Percentiles rank a stretch among this genome's conserved stretches.
These are phyloP conservation scores for Solanum etuberosum DNA, from an alignment of 257 asterid genomes.

Conservation along the genomic window DNA sequence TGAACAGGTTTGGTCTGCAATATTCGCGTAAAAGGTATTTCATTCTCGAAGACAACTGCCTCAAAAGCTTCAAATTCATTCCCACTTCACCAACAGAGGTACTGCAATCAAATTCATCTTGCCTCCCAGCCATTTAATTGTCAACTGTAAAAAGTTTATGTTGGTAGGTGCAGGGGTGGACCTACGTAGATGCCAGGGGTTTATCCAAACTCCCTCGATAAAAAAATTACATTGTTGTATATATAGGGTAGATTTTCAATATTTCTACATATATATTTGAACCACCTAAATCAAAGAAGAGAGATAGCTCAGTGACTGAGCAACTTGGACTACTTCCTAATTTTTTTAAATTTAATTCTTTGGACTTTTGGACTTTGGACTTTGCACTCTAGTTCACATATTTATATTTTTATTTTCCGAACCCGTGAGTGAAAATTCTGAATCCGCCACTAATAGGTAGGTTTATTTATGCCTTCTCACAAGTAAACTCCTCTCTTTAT, in stretches of 20 bases:
- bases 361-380: not conserved
- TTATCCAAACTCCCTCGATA: not conserved
- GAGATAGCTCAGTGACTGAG: not conserved
- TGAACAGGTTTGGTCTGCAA: conserved; percentile 65
- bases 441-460: not conserved
- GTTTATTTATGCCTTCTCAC: not conserved
- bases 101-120: not conserved
- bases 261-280: not conserved
- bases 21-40: conserved; percentile 83
- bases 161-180: not conserved
- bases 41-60: conserved; percentile 68
- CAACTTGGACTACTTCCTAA: not conserved
- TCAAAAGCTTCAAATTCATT: conserved; percentile 71
- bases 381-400: not conserved
- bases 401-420: no score
- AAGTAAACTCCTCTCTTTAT: not conserved
- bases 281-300: not conserved
- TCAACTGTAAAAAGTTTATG: no score
- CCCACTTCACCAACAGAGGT: conserved; percentile 61
- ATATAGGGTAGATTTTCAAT: not conserved
- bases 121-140: no score
- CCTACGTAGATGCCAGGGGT: not conserved
- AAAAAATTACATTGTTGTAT: not conserved
- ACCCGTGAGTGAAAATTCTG: no score
- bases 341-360: not conserved